Percentiles rank a stretch among this genome's conserved stretches.
Conservation (phyloP, 1,139 yeast species). For the Geotrichum candidum region DNA sequence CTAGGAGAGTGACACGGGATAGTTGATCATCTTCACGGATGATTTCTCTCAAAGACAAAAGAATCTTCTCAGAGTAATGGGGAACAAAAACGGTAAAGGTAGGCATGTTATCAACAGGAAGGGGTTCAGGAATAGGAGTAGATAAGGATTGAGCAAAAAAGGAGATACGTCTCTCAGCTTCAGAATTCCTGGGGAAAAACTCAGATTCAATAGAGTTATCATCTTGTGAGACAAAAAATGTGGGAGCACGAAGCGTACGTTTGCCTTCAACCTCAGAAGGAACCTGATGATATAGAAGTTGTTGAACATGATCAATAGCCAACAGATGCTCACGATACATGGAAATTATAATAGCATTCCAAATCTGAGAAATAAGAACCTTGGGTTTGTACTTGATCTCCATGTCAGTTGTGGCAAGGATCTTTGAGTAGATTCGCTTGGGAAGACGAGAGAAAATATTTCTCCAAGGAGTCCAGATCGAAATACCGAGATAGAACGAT, state of each 20-base stretch:
- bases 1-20: conserved; percentile 92
- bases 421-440: conserved; percentile 95
- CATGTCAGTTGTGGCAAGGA: conserved; percentile 97
- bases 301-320: conserved; percentile 97
- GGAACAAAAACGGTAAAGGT: conserved; percentile 97
- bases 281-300: conserved; percentile 92
- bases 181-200: conserved; percentile 92
- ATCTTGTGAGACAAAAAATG: conserved; percentile 96
- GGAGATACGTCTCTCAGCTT: conserved; percentile 98
- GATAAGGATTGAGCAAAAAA: conserved; percentile 98
- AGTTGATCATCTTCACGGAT: conserved; percentile 98
- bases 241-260: conserved; percentile 97
- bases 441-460: conserved; percentile 95
- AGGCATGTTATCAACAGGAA: conserved; percentile 99
- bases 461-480: conserved; percentile 98
- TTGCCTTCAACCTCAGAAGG: conserved; percentile 91
- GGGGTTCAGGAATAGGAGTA: conserved; percentile 96
- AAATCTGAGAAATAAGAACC: conserved; percentile 93
- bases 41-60: conserved; percentile 89
- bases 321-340: conserved; percentile 97
- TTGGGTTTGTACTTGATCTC: conserved; percentile 98
- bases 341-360: conserved; percentile 97
- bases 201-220: conserved; percentile 92
- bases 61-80: conserved; percentile 94
- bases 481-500: conserved; percentile 96